Evolutionary conservation across 2,329 filamentous ascomycete genomes (phyloP), one percentile per base, ranked within the genome.

Genomic region (Cercospora berteroae): DNA sequence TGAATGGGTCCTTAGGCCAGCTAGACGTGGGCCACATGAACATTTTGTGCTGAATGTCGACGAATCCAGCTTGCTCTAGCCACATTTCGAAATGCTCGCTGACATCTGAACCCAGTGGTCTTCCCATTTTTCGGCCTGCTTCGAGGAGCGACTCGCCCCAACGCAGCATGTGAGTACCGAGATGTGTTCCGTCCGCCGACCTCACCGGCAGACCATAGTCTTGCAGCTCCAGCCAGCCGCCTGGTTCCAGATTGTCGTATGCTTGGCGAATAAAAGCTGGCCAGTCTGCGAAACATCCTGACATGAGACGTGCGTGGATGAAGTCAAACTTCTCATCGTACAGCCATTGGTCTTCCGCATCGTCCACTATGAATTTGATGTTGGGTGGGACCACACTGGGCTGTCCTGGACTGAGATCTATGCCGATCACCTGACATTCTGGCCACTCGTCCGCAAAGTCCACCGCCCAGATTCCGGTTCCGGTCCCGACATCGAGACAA

Each of bases 301-400:
- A 72, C 81, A 86, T 80, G 79, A 84, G 73, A 74, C 83, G 72
- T 78, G 82, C 72, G 82, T 84, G 80, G 82, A 89, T 83, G 69
- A 85, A 82, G 74, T 89, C 87, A 73, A 86, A 88, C 13, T 75
- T 76, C 63, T 83, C 79, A 4, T 80, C 77, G 60, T 84, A 86
- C 27, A 82, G 76, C 88, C 88, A 90, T 8, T 85, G 81, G 57
- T 85, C 81, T 69, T 89, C 86, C 60, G 84, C 83, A 73, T 90
- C 87, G 72, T 90, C 88, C 9, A 90, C 82, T 66, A 88, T 80
- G 77, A 89, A 89, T 7, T 81, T 81, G n/a, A 87, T 81, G 73
- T 89, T 89, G 10, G 84, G 82, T 16, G 87, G 88, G 12, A 89
- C 81, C 77, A 82, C 79, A 42, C 77, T 77, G 2, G 83, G 83